These are phyloP conservation scores for Vanilla planifolia DNA, from an alignment of 106 monocot genomes.

Conservation along the genomic window DNA sequence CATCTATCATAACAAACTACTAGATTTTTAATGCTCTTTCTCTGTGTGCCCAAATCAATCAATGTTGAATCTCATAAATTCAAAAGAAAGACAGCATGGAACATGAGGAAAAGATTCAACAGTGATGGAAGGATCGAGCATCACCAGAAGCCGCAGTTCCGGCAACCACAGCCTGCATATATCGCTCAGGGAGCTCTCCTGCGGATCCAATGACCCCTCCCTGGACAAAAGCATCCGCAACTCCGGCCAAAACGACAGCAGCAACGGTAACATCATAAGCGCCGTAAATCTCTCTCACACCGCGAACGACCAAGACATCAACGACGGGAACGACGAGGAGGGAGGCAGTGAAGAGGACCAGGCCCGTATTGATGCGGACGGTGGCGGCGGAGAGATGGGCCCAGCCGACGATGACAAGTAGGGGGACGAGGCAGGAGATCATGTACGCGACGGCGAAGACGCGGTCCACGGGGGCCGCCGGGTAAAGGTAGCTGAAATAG, in stretches of 20 bases:
- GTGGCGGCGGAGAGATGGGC: conserved; percentile 40
- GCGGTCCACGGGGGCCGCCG: conserved; percentile 59
- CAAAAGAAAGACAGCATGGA: too few relatives aligned
- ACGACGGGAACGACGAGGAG: conserved; percentile 59
- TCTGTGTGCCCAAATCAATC: too few relatives aligned
- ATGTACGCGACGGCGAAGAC: conserved; percentile 87
- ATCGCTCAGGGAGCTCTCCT: conserved; percentile 72
- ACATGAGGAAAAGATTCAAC: too few relatives aligned
- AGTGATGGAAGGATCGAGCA: background rate
- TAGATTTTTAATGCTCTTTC: too few relatives aligned
- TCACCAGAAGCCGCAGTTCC: conserved; percentile 88
- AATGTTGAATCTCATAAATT: too few relatives aligned
- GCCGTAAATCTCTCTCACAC: conserved; percentile 28
- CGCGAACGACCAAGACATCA: conserved; percentile 54
- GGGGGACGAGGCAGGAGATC: conserved; percentile 55
- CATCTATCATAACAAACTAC: too few relatives aligned
- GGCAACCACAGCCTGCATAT: conserved; percentile 82
- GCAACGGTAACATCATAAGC: conserved; percentile 64
- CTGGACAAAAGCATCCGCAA: conserved; percentile 72
- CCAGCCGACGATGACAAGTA: conserved; percentile 49
- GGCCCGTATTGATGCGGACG: conserved; percentile 70
- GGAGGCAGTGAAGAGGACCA: conserved; percentile 43
- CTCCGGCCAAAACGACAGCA: conserved; percentile 39
- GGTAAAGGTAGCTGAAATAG: conserved; percentile 96
- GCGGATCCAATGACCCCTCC: conserved; percentile 73